Evolutionary conservation across 805 yeast species (phyloP).

Genomic region (Suhomyces pyralidae): DNA sequence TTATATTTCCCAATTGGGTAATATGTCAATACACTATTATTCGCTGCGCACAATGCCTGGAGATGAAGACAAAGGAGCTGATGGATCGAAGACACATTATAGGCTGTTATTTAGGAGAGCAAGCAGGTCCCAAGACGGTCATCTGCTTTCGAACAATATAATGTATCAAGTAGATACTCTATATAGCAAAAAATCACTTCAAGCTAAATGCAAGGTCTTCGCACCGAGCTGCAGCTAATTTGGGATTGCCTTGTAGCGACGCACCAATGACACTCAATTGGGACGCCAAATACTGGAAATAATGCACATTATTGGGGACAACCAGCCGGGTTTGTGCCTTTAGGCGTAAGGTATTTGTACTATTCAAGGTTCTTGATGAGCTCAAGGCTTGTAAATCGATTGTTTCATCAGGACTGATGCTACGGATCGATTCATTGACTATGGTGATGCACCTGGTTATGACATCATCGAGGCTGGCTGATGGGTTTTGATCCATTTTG

Average conservation of each 20-base stretch:
- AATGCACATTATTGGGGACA: slow-evolving; percentile 8
- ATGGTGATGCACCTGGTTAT: background rate
- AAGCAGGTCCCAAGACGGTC: background rate
- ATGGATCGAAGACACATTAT: background rate
- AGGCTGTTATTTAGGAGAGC: background rate
- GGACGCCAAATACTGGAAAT: slow-evolving; percentile 10
- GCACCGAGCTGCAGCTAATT: slow-evolving; percentile 9
- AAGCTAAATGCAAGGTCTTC: slow-evolving; percentile 8
- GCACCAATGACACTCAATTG: slow-evolving; percentile 9
- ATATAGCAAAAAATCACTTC: slow-evolving; percentile 1
- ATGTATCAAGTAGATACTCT: background rate
- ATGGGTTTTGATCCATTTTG: background rate
- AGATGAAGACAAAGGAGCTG: background rate
- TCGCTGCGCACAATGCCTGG: background rate
- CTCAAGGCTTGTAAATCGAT: background rate
- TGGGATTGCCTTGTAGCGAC: slow-evolving; percentile 6
- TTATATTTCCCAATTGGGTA: slow-evolving; percentile 13
- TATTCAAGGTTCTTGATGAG: background rate
- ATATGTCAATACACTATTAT: slow-evolving; percentile 7
- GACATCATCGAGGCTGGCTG: background rate
- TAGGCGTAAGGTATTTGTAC: background rate
- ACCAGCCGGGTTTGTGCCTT: slow-evolving; percentile 4
- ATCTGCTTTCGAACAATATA: background rate
- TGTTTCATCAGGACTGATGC: background rate
- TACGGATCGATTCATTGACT: background rate